A percentile compares a stretch with the other conserved stretches of the same genome.
phyloP scores from a whole-genome alignment of 768 basidiomycete genomes.

The Tubosaeta sp. region DNA sequence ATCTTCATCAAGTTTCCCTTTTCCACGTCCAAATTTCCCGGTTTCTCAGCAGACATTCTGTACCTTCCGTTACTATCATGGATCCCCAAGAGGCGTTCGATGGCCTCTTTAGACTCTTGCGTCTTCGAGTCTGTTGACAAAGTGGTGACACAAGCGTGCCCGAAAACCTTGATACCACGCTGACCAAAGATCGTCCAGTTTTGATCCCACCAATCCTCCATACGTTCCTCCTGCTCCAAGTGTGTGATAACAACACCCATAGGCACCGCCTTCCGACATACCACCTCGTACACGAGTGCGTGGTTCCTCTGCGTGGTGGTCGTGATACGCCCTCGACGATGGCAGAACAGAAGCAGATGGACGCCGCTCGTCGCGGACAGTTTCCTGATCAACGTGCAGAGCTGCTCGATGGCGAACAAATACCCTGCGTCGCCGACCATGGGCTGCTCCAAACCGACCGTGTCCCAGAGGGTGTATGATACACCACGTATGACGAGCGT shows the following conservation, averaged over 20 bases:
- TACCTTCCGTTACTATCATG: background rate
- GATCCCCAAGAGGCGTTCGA: background rate
- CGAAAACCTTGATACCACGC: background rate
- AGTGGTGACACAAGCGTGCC: background rate
- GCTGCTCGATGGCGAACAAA: background rate
- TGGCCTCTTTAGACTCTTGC: background rate
- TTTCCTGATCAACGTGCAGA: background rate
- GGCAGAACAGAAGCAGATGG: conserved; percentile 1
- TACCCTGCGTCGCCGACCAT: background rate
- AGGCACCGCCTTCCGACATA: background rate
- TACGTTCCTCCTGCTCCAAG: background rate
- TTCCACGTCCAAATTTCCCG: background rate
- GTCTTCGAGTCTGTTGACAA: background rate
- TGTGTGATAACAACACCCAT: background rate
- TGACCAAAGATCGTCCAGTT: background rate
- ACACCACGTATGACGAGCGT: background rate
- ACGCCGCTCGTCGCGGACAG: background rate
- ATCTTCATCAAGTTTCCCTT: background rate
- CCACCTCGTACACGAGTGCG: background rate
- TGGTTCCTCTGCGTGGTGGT: background rate
- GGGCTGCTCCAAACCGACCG: conserved; percentile 1
- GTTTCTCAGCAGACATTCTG: background rate
- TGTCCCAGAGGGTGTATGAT: conserved; percentile 2
- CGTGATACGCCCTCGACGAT: background rate
- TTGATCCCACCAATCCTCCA: conserved; percentile 1